Evolutionary conservation across 2,329 filamentous ascomycete species (phyloP).

Genomic region (Erysiphe neolycopersici): DNA sequence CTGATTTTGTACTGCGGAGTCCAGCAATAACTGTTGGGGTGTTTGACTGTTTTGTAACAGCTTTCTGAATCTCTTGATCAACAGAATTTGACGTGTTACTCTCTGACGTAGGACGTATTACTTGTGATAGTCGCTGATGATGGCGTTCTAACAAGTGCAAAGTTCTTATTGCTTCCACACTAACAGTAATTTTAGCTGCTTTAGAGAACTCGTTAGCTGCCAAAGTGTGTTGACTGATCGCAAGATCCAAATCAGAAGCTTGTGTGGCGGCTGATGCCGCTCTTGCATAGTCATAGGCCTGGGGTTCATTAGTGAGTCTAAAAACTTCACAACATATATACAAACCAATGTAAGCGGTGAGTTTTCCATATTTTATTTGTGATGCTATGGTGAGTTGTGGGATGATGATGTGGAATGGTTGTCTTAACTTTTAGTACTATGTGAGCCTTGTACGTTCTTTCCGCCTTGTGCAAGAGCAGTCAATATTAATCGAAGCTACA

Average conservation of each 20-base stretch:
- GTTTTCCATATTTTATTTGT: constrained; percentile 29
- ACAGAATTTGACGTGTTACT: constrained; percentile 7
- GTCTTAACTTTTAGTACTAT: no score
- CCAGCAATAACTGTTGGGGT: constrained; percentile 13
- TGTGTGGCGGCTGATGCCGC: constrained; percentile 51
- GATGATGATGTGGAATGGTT: no score
- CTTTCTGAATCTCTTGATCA: constrained; percentile 10
- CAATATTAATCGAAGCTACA: no score
- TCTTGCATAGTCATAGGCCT: constrained; percentile 74
- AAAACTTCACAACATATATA: constrained; percentile 1
- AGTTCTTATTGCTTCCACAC: constrained; percentile 52
- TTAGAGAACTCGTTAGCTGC: constrained; percentile 75
- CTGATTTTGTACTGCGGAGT: constrained; percentile 11
- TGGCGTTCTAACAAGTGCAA: constrained; percentile 67
- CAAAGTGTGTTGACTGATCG: constrained; percentile 64
- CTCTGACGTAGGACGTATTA: constrained; percentile 39
- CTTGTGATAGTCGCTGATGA: constrained; percentile 56
- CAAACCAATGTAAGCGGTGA: constrained; percentile 38
- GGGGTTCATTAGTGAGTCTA: constrained; percentile 7
- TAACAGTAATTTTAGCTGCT: constrained; percentile 44
- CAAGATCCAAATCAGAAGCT: constrained; percentile 46
- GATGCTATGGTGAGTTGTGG: not conserved
- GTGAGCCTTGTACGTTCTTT: no score
- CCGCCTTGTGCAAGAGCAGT: no score
- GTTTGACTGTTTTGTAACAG: constrained; percentile 10